Percentiles rank a stretch among this genome's conserved stretches.
Conservation (phyloP, 2,329 filamentous ascomycete genomes). For the Neurospora crassa region DNA sequence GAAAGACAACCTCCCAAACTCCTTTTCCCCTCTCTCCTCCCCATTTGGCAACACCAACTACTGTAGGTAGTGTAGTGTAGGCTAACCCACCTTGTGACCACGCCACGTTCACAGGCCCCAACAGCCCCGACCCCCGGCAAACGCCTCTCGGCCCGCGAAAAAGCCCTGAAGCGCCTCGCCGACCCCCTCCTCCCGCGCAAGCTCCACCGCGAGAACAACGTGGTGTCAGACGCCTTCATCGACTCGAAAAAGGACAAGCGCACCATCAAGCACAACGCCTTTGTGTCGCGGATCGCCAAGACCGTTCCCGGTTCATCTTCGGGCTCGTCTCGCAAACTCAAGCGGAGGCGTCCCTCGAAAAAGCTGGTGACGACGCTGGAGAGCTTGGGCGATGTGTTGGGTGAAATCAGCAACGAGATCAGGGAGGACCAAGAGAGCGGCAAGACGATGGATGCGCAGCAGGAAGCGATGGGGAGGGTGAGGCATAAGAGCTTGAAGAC, state of each 20-base stretch:
- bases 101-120: slow-evolving; percentile 14
- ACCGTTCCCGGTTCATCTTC: slow-evolving; percentile 21
- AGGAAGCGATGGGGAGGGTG: slow-evolving; percentile 49
- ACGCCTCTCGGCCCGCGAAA: slow-evolving; percentile 46
- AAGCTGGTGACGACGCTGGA: slow-evolving; percentile 71
- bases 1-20: not conserved
- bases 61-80: no score
- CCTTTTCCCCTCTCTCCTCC: no score
- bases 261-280: slow-evolving; percentile 67
- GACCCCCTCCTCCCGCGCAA: slow-evolving; percentile 43
- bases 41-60: no score
- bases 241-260: slow-evolving; percentile 77
- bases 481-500: slow-evolving; percentile 65
- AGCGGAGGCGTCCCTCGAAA: slow-evolving; percentile 60
- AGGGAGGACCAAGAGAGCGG: slow-evolving; percentile 38
- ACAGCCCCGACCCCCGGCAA: slow-evolving; percentile 27
- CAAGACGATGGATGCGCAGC: slow-evolving; percentile 20
- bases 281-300: slow-evolving; percentile 69
- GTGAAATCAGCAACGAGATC: slow-evolving; percentile 44
- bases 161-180: slow-evolving; percentile 41
- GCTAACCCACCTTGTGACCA: no score
- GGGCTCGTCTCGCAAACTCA: slow-evolving; percentile 29
- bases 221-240: slow-evolving; percentile 49
- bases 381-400: slow-evolving; percentile 70
- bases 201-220: slow-evolving; percentile 40